Percentiles rank a stretch among this genome's conserved stretches.
These are phyloP conservation scores for Kickxella alabastrina DNA, from an alignment of 192 early-diverging fungal species.

Conservation along the genomic window DNA sequence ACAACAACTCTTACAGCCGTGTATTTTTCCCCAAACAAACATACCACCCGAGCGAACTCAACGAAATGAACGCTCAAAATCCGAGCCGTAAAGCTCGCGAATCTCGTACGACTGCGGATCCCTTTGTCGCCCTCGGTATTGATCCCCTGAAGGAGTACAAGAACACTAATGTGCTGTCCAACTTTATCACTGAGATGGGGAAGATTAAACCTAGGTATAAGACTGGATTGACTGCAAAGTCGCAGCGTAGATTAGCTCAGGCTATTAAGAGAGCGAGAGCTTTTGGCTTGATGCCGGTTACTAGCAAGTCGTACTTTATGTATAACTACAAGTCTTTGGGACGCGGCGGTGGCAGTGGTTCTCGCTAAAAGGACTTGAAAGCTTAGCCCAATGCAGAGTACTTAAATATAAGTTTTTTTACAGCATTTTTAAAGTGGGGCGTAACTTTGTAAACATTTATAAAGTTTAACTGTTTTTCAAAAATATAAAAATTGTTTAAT, in stretches of 20 bases:
- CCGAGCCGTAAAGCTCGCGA: neutral
- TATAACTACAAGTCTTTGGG: slow-evolving; percentile 20
- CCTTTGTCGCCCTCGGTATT: slow-evolving; percentile 31
- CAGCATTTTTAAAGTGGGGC: too few relatives aligned
- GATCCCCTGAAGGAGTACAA: slow-evolving; percentile 52
- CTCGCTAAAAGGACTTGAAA: too few relatives aligned
- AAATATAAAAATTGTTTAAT: too few relatives aligned
- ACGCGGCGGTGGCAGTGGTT: slow-evolving; percentile 5
- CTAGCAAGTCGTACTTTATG: slow-evolving; percentile 22
- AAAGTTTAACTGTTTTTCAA: too few relatives aligned
- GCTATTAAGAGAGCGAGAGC: slow-evolving; percentile 61
- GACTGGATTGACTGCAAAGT: slow-evolving; percentile 58
- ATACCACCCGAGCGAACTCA: slow-evolving; percentile 35
- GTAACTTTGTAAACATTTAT: too few relatives aligned
- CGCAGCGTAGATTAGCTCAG: slow-evolving; percentile 59
- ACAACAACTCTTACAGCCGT: slow-evolving; percentile 17
- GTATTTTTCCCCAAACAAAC: slow-evolving; percentile 10
- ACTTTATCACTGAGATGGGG: slow-evolving; percentile 62
- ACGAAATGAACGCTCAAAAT: slow-evolving; percentile 10
- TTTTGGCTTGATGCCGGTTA: slow-evolving; percentile 52
- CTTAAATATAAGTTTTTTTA: too few relatives aligned
- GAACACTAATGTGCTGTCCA: slow-evolving; percentile 53
- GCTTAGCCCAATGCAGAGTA: too few relatives aligned
- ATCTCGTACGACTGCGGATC: slow-evolving; percentile 12
- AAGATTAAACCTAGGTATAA: slow-evolving; percentile 58